Conservation (phyloP, 495 filamentous ascomycete species). For the Evernia prunastri region DNA sequence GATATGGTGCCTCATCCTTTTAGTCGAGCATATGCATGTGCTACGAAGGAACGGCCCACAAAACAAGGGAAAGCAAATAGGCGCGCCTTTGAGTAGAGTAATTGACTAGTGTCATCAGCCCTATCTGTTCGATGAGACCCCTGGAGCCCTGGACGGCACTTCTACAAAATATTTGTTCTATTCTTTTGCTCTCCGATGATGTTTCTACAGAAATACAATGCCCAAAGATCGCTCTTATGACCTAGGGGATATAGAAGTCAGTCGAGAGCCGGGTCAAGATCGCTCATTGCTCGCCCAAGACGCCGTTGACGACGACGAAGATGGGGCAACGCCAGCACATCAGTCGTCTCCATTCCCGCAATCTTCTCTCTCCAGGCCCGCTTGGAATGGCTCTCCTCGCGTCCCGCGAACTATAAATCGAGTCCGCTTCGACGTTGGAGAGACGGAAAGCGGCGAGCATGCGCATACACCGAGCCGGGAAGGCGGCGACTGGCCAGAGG, state of each 20-base stretch:
- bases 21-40: not conserved
- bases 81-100: not conserved
- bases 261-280: constrained; percentile 7
- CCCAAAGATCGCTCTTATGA: constrained; percentile 15
- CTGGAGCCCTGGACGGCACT: too few relatives aligned
- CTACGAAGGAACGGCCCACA: not conserved
- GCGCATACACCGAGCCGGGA: constrained; percentile 33
- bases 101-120: not conserved
- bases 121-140: not conserved
- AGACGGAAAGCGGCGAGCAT: constrained; percentile 35
- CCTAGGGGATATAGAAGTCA: not conserved
- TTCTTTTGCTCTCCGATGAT: not conserved
- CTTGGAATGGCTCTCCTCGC: constrained; percentile 42
- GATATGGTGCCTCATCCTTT: not conserved
- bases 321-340: not conserved
- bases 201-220: constrained; percentile 11
- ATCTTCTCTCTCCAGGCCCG: constrained; percentile 42
- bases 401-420: constrained; percentile 75
- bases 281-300: constrained; percentile 6
- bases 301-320: not conserved
- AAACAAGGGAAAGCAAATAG: not conserved
- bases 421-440: constrained; percentile 79
- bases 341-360: constrained; percentile 28
- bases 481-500: constrained; percentile 43
- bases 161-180: not conserved